Evolutionary conservation across 495 filamentous ascomycete species (phyloP).

Genomic region (Lentithecium fluviatile): DNA sequence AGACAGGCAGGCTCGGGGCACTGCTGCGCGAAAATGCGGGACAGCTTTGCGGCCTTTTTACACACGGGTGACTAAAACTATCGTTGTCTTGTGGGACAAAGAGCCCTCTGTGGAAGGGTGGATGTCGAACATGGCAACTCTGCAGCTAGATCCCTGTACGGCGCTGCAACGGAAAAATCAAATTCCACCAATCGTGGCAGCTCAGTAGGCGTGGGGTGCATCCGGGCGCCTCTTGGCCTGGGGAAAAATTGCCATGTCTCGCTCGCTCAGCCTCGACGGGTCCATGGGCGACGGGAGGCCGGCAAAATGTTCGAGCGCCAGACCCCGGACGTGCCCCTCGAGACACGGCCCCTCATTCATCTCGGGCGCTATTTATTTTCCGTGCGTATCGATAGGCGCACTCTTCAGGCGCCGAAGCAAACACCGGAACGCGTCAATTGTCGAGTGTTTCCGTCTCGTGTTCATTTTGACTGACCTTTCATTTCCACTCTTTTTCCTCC

Average conservation of each 20-base stretch:
- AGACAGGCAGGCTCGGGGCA: constrained; percentile 11
- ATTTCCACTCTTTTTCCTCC: too few species aligned
- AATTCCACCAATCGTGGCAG: constrained; percentile 15
- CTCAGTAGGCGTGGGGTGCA: constrained; percentile 17
- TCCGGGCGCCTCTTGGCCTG: constrained; percentile 17
- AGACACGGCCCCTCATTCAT: not conserved
- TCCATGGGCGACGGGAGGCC: constrained; percentile 8
- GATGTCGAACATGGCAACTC: constrained; percentile 20
- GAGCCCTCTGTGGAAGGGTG: constrained; percentile 18
- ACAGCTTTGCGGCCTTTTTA: constrained; percentile 33
- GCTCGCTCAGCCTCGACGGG: not conserved
- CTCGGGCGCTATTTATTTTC: constrained; percentile 13
- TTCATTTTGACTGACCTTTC: too few species aligned
- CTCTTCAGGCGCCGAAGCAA: constrained; percentile 11
- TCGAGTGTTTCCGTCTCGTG: too few species aligned
- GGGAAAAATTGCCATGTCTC: constrained; percentile 6
- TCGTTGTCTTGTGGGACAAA: constrained; percentile 10
- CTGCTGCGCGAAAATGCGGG: constrained; percentile 24
- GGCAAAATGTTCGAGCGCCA: constrained; percentile 18
- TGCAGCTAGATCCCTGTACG: constrained; percentile 7
- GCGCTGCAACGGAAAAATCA: constrained; percentile 1
- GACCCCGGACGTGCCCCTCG: constrained; percentile 3
- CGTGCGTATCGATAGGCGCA: not conserved
- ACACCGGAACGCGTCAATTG: not conserved
- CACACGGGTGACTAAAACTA: constrained; percentile 30